Percentiles rank a stretch among this genome's conserved stretches.
phyloP scores from a whole-genome alignment of 805 yeast genomes.

The Ogataea corticis region DNA sequence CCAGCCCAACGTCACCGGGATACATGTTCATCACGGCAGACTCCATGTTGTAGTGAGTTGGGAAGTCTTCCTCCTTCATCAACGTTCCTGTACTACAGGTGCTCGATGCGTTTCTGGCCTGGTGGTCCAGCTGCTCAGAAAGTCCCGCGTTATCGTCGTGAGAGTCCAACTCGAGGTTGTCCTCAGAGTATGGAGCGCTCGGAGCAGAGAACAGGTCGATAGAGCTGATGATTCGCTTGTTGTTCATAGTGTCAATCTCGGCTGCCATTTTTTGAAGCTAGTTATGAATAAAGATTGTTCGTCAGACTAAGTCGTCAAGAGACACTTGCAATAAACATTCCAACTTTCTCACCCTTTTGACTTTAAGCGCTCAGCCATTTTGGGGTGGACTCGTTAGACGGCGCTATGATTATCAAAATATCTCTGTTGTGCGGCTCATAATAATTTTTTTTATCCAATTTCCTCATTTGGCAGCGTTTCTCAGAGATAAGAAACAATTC shows the following conservation, averaged over 20 bases:
- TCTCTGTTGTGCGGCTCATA: constrained; percentile 9
- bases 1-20: constrained; percentile 30
- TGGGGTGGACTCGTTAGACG: not conserved
- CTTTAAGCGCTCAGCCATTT: constrained; percentile 3
- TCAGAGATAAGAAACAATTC: constrained; percentile 89
- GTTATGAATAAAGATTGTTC: not conserved
- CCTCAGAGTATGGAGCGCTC: constrained; percentile 18
- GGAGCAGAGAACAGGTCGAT: constrained; percentile 23
- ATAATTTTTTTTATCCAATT: not conserved
- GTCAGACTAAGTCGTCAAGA: not conserved
- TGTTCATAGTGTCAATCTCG: constrained; percentile 12
- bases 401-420: constrained; percentile 1
- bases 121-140: constrained; percentile 9
- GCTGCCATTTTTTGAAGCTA: constrained; percentile 13
- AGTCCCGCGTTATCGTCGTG: constrained; percentile 9
- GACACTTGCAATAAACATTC: not conserved
- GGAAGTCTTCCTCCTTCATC: constrained; percentile 17
- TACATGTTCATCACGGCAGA: constrained; percentile 29
- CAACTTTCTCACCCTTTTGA: not conserved
- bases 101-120: constrained; percentile 11
- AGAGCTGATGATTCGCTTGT: constrained; percentile 20
- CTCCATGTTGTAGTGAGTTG: constrained; percentile 29
- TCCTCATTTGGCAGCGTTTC: constrained; percentile 49
- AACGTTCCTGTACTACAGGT: constrained; percentile 18
- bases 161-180: constrained; percentile 13